Conservation (phyloP, 331 rosid genomes). For the Cydonia oblonga region DNA sequence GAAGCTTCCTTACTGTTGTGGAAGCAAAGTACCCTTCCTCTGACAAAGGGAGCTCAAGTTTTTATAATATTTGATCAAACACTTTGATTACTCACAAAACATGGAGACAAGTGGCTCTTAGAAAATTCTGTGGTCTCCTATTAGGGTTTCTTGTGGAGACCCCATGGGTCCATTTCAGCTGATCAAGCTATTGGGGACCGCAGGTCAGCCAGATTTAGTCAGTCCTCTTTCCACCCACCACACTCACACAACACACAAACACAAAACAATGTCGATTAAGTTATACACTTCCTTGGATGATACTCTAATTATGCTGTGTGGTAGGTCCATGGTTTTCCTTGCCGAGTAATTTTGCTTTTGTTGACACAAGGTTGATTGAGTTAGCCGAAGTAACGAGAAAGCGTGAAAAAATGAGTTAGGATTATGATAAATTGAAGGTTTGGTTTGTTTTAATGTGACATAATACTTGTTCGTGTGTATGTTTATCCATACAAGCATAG, state of each 20-base stretch:
- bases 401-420: background rate
- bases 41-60: too few relatives aligned
- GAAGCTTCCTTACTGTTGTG: constrained; percentile 1
- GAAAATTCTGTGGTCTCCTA: constrained; percentile 31
- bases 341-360: background rate
- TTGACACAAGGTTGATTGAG: background rate
- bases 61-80: background rate
- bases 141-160: constrained; percentile 13
- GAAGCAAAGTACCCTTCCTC: constrained; percentile 2
- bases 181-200: constrained; percentile 16
- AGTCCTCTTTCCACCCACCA: background rate
- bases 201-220: constrained; percentile 12
- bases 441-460: too few relatives aligned
- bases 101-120: constrained; percentile 30
- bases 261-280: background rate
- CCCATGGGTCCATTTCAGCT: constrained; percentile 26
- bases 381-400: background rate
- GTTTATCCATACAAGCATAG: too few relatives aligned
- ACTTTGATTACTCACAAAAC: constrained; percentile 10
- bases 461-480: too few relatives aligned
- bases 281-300: background rate
- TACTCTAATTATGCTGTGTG: constrained; percentile 9
- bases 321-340: constrained; percentile 9
- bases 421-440: too few relatives aligned
- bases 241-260: background rate